Conservation (phyloP, 228 moss, liverwort and hornwort genomes). For the Sphagnum magellanicum region DNA sequence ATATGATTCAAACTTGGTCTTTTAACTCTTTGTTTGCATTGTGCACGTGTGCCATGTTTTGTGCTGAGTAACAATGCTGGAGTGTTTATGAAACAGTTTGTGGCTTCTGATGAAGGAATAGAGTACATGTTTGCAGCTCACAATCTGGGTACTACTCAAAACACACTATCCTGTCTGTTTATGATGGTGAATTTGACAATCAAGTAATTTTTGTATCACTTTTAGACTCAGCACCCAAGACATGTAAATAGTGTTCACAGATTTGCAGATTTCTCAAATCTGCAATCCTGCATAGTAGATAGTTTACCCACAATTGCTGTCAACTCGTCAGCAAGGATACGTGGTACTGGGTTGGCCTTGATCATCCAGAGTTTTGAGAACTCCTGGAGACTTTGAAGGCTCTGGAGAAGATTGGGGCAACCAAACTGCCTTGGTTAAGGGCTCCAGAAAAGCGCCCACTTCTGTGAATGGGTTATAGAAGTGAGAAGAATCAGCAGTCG, state of each 20-base stretch:
- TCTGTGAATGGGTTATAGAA: too few species aligned
- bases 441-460: too few species aligned
- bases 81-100: constrained; percentile 22
- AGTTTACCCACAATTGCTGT: not conserved
- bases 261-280: not conserved
- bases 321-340: not conserved
- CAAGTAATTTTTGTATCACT: not conserved
- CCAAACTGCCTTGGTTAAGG: not conserved
- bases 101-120: constrained; percentile 21
- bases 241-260: not conserved
- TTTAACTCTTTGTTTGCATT: too few species aligned
- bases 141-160: constrained; percentile 18
- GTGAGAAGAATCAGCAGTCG: too few species aligned
- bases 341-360: not conserved
- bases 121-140: constrained; percentile 41
- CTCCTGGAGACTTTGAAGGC: too few species aligned
- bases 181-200: not conserved
- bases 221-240: not conserved
- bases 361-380: too few species aligned
- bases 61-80: constrained; percentile 26
- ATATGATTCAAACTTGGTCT: too few species aligned
- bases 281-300: not conserved
- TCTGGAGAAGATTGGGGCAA: not conserved
- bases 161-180: not conserved
- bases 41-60: too few species aligned